Conservation (phyloP, 1,284 basidiomycete genomes). For the Waitea zeae region DNA sequence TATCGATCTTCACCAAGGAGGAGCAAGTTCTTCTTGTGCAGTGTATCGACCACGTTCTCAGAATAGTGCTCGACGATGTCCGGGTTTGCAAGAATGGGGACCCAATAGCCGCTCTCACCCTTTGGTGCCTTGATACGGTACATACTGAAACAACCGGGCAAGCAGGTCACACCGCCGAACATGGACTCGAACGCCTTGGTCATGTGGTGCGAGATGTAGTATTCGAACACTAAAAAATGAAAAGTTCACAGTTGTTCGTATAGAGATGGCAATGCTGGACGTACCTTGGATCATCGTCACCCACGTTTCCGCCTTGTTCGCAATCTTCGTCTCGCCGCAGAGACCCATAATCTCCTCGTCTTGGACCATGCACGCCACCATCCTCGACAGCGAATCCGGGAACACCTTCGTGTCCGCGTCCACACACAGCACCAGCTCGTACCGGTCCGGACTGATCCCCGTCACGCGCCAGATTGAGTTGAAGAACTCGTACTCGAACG, state of each 20-base stretch:
- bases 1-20: conserved; percentile 98
- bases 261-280: conserved; percentile 13
- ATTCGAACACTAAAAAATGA: conserved; percentile 74
- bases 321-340: conserved; percentile 98
- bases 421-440: conserved; percentile 92
- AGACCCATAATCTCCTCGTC: conserved; percentile 98
- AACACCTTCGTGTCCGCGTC: conserved; percentile 98
- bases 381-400: conserved; percentile 82
- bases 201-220: conserved; percentile 98
- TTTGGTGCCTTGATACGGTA: conserved; percentile 98
- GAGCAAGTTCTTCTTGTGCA: conserved; percentile 98
- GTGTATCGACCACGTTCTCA: conserved; percentile 92
- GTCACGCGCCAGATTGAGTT: conserved; percentile 91
- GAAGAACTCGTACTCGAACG: conserved; percentile 99
- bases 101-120: conserved; percentile 89
- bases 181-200: conserved; percentile 99
- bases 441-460: conserved; percentile 91
- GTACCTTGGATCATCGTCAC: conserved; percentile 97
- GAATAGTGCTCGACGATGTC: conserved; percentile 97
- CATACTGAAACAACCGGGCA: conserved; percentile 99
- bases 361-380: conserved; percentile 90
- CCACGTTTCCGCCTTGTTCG: conserved; percentile 95
- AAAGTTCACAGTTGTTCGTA: conserved; percentile 6
- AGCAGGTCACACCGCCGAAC: conserved; percentile 98
- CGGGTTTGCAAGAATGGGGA: conserved; percentile 93